Base-by-base conservation (phyloP, 495 filamentous ascomycete genomes). In the Lasiosphaeria ovina region DNA sequence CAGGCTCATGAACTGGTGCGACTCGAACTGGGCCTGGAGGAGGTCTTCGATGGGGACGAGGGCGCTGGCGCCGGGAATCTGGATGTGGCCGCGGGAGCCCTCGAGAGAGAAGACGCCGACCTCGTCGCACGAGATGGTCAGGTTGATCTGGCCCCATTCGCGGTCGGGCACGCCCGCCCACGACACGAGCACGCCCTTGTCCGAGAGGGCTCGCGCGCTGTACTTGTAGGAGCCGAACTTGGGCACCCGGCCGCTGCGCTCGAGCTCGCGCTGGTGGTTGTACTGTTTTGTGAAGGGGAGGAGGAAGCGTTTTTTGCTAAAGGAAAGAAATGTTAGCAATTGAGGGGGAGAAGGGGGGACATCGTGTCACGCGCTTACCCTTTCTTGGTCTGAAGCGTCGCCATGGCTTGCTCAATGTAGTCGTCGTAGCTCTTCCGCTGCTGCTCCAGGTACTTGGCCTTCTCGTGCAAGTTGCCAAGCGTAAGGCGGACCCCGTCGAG, bases 171-270 rank as follows among this genome's bases (percentile, higher is more conserved):
- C 92, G 24, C 92, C 93, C 57, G 87, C 80, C 89, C 94, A 95
- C 31, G 85, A 80, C 48, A 99, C 88, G 6, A 99, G 79, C 3
- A 99, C 93, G 50, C 94, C 95, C 73, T 95, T 94, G 68, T 97
- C 94, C 3, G 88, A 88, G 35, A 99, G 83, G 40, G 88, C 89
- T 51, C 91, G 86, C 1, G 92, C 94, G 38, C 87, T 90, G 76
- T 98, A 98, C 75, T 98, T 98, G 85, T 89, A 99, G 9, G 89
- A 93, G 51, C 94, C 94, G 70, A 98, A 98, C 69, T 96, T 96
- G 70, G 96, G 95, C 49, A 95, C 89, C 52, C 93, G 90, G 44
- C 94, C 94, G 4, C 87, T 85, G 57, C 90, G 87, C 68, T 95
- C 89, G 11, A 99, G 88, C 74, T 99, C 94, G 58, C 90, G 85